These are phyloP conservation scores for Helotiales sp. DNA, from an alignment of 2,329 filamentous ascomycete species.

Conservation along the genomic window DNA sequence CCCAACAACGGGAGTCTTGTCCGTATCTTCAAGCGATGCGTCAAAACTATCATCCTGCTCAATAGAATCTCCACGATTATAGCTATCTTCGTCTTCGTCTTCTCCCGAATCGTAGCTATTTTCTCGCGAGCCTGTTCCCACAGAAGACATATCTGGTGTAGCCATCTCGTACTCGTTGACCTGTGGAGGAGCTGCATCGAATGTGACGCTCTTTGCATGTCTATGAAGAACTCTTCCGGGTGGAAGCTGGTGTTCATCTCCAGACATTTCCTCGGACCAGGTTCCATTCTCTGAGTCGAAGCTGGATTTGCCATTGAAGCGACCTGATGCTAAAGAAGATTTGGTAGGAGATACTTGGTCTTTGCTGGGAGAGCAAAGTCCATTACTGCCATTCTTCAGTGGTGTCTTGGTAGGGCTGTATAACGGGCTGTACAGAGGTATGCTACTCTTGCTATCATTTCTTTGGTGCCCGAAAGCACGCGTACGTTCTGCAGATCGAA, in stretches of 20 bases:
- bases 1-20: constrained; percentile 96
- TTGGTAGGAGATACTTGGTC: constrained; percentile 80
- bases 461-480: constrained; percentile 46
- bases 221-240: constrained; percentile 71
- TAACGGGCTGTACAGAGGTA: constrained; percentile 55
- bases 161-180: constrained; percentile 98
- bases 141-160: constrained; percentile 91
- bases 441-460: constrained; percentile 59
- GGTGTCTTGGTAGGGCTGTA: constrained; percentile 37
- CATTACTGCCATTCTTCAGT: constrained; percentile 37
- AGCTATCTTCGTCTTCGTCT: constrained; percentile 67
- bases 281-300: constrained; percentile 69
- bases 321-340: constrained; percentile 75
- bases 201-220: constrained; percentile 95
- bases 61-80: constrained; percentile 53
- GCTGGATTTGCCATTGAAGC: constrained; percentile 59
- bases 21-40: constrained; percentile 89
- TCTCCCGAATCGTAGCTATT: constrained; percentile 89
- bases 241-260: constrained; percentile 58
- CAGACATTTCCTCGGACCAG: constrained; percentile 66
- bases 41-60: constrained; percentile 84
- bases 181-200: constrained; percentile 89
- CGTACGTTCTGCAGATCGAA: constrained; percentile 50
- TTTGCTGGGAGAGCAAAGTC: constrained; percentile 57
- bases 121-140: constrained; percentile 86